A percentile compares a stretch with the other conserved stretches of the same genome.
These are phyloP conservation scores for Amylostereum chailletii DNA, from an alignment of 1,284 basidiomycete genomes.

Conservation along the genomic window DNA sequence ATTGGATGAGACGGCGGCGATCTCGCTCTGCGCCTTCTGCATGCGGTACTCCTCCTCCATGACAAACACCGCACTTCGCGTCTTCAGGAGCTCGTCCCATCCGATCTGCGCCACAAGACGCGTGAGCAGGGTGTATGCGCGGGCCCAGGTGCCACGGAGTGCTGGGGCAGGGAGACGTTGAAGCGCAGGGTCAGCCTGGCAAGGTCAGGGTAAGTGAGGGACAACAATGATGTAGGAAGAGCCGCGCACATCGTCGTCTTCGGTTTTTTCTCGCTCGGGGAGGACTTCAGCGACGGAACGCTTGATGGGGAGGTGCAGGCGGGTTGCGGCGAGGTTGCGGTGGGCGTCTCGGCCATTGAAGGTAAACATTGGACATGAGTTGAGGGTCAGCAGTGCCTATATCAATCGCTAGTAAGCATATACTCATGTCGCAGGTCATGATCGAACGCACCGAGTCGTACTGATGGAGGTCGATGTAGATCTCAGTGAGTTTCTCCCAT, in stretches of 20 bases:
- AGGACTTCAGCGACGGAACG: constrained; percentile 78
- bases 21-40: constrained; percentile 67
- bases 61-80: constrained; percentile 91
- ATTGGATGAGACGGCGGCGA: constrained; percentile 25
- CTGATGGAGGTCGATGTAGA: constrained; percentile 86
- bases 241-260: constrained; percentile 68
- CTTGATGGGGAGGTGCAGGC: constrained; percentile 84
- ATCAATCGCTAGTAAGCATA: too few relatives aligned
- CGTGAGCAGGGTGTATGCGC: constrained; percentile 88
- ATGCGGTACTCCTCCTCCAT: constrained; percentile 99
- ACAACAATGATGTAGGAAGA: constrained; percentile 1
- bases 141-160: constrained; percentile 90
- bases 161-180: constrained; percentile 91
- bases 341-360: constrained; percentile 96
- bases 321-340: constrained; percentile 74
- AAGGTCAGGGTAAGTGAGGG: neutral
- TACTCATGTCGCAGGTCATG: too few relatives aligned
- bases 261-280: constrained; percentile 60
- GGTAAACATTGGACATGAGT: constrained; percentile 99
- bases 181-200: constrained; percentile 84
- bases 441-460: constrained; percentile 62
- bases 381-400: constrained; percentile 85
- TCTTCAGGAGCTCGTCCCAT: constrained; percentile 97
- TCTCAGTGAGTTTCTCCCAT: constrained; percentile 95
- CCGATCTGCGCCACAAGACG: constrained; percentile 89